These are phyloP conservation scores for Hymenoscyphus fraxineus DNA, from an alignment of 2,329 filamentous ascomycete genomes.

Conservation along the genomic window DNA sequence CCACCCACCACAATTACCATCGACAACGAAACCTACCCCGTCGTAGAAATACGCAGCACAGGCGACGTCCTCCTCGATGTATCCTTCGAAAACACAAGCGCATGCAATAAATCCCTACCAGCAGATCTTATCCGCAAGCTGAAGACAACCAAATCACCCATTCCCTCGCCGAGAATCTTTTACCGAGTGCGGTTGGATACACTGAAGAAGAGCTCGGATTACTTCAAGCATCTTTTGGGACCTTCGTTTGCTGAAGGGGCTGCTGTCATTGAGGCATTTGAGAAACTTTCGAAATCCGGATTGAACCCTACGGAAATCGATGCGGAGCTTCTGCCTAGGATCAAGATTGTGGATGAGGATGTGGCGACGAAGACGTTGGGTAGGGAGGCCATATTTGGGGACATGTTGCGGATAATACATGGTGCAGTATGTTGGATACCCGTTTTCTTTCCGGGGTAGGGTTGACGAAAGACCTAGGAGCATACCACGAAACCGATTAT, in stretches of 20 bases:
- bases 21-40: conserved; percentile 22
- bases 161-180: conserved; percentile 29
- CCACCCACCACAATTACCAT: conserved; percentile 20
- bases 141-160: conserved; percentile 23
- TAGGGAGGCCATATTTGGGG: conserved; percentile 60
- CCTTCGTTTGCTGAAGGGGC: conserved; percentile 62
- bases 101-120: conserved; percentile 45
- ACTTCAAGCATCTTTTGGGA: conserved; percentile 65
- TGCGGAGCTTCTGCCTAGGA: conserved; percentile 53
- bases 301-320: conserved; percentile 48
- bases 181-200: conserved; percentile 59
- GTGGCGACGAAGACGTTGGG: conserved; percentile 58
- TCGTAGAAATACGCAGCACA: conserved; percentile 50
- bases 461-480: conserved; percentile 19
- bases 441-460: neutral
- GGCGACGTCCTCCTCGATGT: conserved; percentile 67
- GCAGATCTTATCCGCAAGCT: conserved; percentile 46
- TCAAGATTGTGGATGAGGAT: conserved; percentile 65
- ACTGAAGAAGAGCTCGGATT: conserved; percentile 61
- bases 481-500: conserved; percentile 45
- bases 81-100: conserved; percentile 57
- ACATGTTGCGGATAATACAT: conserved; percentile 66
- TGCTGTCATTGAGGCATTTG: conserved; percentile 50
- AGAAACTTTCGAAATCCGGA: conserved; percentile 43
- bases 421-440: conserved; percentile 39